phyloP scores from a whole-genome alignment of 2,329 filamentous ascomycete genomes.

The Dactylella cylindrospora region DNA sequence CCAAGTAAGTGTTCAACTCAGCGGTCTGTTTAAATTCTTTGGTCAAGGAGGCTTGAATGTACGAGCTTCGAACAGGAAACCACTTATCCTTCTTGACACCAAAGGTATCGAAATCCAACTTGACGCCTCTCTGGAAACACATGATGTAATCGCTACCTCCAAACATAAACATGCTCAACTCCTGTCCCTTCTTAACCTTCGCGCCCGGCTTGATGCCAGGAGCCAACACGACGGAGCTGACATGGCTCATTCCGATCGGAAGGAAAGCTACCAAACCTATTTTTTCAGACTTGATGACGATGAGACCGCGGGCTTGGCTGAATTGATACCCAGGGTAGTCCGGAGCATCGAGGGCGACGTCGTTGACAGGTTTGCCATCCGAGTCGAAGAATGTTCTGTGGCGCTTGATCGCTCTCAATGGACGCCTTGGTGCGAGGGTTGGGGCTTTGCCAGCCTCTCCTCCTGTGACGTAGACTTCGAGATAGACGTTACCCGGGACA shows the following conservation, averaged over 20 bases:
- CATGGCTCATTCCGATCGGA: conserved; percentile 56
- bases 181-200: conserved; percentile 53
- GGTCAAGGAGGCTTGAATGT: conserved; percentile 12
- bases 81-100: conserved; percentile 11
- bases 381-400: background rate
- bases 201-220: conserved; percentile 37
- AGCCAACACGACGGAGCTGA: conserved; percentile 53
- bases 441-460: conserved; percentile 28
- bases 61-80: conserved; percentile 11
- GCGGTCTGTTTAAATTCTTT: conserved; percentile 9
- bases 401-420: conserved; percentile 19
- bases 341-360: conserved; percentile 49
- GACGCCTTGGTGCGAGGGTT: conserved; percentile 16
- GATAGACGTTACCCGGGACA: conserved; percentile 52
- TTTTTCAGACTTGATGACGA: conserved; percentile 52
- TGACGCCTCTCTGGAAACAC: conserved; percentile 52
- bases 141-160: conserved; percentile 55
- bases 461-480: conserved; percentile 50
- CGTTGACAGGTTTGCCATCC: conserved; percentile 34
- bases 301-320: conserved; percentile 52
- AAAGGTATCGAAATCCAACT: conserved; percentile 41
- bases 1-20: conserved; percentile 3
- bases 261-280: conserved; percentile 54
- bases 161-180: conserved; percentile 55
- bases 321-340: conserved; percentile 54